phyloP scores from a whole-genome alignment of 352 stramenopile species.

The Pythium scleroteichum region DNA sequence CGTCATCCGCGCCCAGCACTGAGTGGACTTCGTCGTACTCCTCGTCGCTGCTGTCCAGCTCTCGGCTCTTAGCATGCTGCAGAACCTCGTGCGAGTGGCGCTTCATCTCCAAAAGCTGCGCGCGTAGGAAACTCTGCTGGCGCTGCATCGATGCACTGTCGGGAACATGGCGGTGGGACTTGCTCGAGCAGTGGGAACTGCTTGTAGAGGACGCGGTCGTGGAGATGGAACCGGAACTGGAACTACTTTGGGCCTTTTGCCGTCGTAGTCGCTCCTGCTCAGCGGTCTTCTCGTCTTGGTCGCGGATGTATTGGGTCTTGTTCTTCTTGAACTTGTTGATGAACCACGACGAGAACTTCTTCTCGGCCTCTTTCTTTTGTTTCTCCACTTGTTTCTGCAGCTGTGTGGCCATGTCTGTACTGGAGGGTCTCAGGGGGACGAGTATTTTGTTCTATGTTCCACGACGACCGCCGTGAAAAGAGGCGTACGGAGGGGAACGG shows the following conservation, averaged over 20 bases:
- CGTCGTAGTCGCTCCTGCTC: slow-evolving; percentile 38
- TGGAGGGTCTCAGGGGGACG: not conserved
- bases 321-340: slow-evolving; percentile 67
- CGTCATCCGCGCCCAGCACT: slow-evolving; percentile 34
- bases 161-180: slow-evolving; percentile 1
- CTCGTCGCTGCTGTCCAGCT: slow-evolving; percentile 37
- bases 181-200: slow-evolving; percentile 7
- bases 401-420: slow-evolving; percentile 14
- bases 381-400: slow-evolving; percentile 57
- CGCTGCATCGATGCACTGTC: slow-evolving; percentile 40
- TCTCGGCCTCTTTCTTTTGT: slow-evolving; percentile 60
- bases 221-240: slow-evolving; percentile 35
- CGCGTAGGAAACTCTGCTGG: slow-evolving; percentile 66
- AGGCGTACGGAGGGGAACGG: not conserved
- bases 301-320: slow-evolving; percentile 52
- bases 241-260: slow-evolving; percentile 19
- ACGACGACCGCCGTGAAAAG: not conserved
- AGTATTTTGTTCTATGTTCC: not conserved
- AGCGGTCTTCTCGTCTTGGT: slow-evolving; percentile 55
- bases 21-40: slow-evolving; percentile 35
- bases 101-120: slow-evolving; percentile 81
- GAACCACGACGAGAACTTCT: slow-evolving; percentile 68
- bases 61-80: slow-evolving; percentile 29
- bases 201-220: slow-evolving; percentile 35
- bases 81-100: slow-evolving; percentile 62